A percentile compares a stretch with the other conserved stretches of the same genome.
phyloP scores from a whole-genome alignment of 1,284 basidiomycete genomes.

The Austroboletus novae-zelandiae region DNA sequence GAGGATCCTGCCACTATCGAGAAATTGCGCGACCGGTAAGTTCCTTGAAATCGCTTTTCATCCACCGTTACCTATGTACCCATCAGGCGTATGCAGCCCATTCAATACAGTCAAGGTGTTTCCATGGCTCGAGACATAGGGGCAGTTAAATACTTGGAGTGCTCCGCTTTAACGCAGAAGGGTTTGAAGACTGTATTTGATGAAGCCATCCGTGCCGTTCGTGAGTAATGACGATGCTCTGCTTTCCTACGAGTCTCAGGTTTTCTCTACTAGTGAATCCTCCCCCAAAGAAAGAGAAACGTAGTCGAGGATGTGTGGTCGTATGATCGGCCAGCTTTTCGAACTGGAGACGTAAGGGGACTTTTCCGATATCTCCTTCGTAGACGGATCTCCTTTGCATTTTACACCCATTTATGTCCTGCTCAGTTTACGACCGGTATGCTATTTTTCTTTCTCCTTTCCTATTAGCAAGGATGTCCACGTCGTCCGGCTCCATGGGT shows the following conservation, averaged over 20 bases:
- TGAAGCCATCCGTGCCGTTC: conserved; percentile 89
- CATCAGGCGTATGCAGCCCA: conserved; percentile 87
- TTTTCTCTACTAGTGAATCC: conserved; percentile 62
- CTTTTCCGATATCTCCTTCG: conserved; percentile 14
- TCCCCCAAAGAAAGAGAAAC: conserved; percentile 55
- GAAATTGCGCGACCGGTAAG: conserved; percentile 87
- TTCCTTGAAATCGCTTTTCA: conserved; percentile 3
- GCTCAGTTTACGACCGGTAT: conserved; percentile 44
- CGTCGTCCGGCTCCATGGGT: conserved; percentile 4
- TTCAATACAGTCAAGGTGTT: conserved; percentile 88
- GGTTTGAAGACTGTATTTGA: conserved; percentile 97
- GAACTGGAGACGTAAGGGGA: conserved; percentile 15
- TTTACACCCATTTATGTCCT: conserved; percentile 59
- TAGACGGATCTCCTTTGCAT: conserved; percentile 40
- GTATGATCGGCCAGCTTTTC: conserved; percentile 46
- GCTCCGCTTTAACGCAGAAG: conserved; percentile 97
- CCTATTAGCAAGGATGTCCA: conserved; percentile 18
- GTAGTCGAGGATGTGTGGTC: conserved; percentile 61
- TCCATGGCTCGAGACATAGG: conserved; percentile 92
- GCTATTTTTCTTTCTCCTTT: conserved; percentile 19
- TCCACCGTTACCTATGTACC: conserved; percentile 4
- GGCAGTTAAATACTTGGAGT: conserved; percentile 96
- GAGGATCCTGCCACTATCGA: conserved; percentile 92
- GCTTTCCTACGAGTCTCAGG: conserved; percentile 11
- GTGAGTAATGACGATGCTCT: conserved; percentile 52